phyloP scores from a whole-genome alignment of 2,329 filamentous ascomycete genomes.

The Grosmannia serpens region DNA sequence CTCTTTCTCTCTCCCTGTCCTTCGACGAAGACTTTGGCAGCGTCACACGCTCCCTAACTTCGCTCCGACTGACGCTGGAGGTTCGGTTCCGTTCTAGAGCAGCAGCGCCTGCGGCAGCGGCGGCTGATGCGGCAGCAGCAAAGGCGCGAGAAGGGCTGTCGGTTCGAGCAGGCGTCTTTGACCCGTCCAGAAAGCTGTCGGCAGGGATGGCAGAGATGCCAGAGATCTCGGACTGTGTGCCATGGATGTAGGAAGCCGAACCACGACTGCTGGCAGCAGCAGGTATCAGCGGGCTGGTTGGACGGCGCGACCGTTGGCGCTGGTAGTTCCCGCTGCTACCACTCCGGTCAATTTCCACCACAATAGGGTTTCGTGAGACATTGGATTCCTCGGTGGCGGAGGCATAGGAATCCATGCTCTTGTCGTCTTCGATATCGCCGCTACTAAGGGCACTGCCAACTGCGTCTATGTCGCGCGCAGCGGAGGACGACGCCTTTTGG shows the following conservation, averaged over 20 bases:
- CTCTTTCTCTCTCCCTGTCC: slow-evolving; percentile 16
- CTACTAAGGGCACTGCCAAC: slow-evolving; percentile 14
- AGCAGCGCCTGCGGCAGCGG: slow-evolving; percentile 28
- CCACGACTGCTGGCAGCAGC: slow-evolving; percentile 45
- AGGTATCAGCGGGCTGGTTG: slow-evolving; percentile 56
- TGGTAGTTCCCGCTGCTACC: slow-evolving; percentile 18
- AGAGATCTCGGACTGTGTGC: slow-evolving; percentile 76
- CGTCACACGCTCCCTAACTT: slow-evolving; percentile 28
- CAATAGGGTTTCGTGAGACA: slow-evolving; percentile 64
- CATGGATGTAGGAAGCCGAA: slow-evolving; percentile 47
- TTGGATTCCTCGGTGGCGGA: slow-evolving; percentile 73
- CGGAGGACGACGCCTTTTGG: slow-evolving; percentile 31
- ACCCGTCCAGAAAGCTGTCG: slow-evolving; percentile 51
- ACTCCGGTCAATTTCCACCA: slow-evolving; percentile 71
- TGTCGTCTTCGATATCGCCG: slow-evolving; percentile 45
- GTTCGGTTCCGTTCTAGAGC: slow-evolving; percentile 24
- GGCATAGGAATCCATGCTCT: slow-evolving; percentile 61
- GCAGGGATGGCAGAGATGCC: slow-evolving; percentile 66
- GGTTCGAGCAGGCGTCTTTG: slow-evolving; percentile 31
- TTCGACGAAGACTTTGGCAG: slow-evolving; percentile 17
- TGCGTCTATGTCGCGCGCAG: slow-evolving; percentile 20
- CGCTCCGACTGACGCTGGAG: slow-evolving; percentile 21
- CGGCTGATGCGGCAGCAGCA: slow-evolving; percentile 25
- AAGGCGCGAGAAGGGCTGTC: slow-evolving; percentile 31
- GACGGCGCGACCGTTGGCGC: slow-evolving; percentile 37